Conservation (phyloP, 805 yeast genomes). For the Yamadazyma sp. region DNA sequence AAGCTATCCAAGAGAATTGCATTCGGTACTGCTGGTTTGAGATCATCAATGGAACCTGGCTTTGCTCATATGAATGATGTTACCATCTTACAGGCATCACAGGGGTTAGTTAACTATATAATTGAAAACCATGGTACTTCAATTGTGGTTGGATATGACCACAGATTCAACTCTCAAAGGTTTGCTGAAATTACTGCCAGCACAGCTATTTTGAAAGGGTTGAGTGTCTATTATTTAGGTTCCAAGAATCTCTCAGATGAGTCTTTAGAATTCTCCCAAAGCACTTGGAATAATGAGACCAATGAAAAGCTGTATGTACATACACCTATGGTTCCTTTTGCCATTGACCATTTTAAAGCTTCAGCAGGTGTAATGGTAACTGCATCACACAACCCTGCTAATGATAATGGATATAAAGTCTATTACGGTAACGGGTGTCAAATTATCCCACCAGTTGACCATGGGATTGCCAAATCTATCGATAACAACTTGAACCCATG, state of each 20-base stretch:
- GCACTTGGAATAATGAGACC: not conserved
- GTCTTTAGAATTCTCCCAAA: conserved; percentile 11
- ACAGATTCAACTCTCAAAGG: conserved; percentile 72
- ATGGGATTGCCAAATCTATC: conserved; percentile 64
- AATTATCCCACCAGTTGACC: conserved; percentile 89
- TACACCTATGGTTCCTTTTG: conserved; percentile 92
- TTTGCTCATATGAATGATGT: conserved; percentile 85
- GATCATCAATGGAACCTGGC: conserved; percentile 89
- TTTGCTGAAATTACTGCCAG: conserved; percentile 80
- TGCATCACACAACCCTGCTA: conserved; percentile 82
- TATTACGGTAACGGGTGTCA: conserved; percentile 94
- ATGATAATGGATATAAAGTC: conserved; percentile 92
- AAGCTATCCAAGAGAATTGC: conserved; percentile 60
- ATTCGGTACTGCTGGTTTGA: conserved; percentile 92
- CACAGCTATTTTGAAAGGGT: conserved; percentile 66
- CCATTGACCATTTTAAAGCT: conserved; percentile 60
- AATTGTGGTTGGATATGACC: conserved; percentile 89
- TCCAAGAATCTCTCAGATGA: conserved; percentile 26
- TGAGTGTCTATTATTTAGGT: conserved; percentile 64
- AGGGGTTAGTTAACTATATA: conserved; percentile 63
- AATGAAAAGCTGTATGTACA: conserved; percentile 42
- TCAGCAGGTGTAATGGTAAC: conserved; percentile 90
- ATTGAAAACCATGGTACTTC: conserved; percentile 17
- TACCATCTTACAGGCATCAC: conserved; percentile 87
- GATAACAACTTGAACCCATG: conserved; percentile 60